Conservation (phyloP, 495 filamentous ascomycete species). For the Talaromyces trachyspermus region DNA sequence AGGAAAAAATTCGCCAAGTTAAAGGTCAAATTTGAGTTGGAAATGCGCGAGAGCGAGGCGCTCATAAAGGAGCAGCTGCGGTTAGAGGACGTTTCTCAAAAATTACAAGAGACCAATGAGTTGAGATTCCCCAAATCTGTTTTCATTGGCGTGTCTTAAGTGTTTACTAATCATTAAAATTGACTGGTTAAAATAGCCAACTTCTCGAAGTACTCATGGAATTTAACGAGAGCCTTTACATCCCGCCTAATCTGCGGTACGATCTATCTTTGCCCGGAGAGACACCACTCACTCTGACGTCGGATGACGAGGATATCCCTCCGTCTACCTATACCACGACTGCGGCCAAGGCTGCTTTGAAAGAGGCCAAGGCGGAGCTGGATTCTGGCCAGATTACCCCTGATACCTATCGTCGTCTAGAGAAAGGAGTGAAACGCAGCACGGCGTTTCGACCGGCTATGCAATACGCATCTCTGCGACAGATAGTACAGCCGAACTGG, state of each 20-base stretch:
- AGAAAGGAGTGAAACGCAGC: conserved; percentile 31
- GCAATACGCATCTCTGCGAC: conserved; percentile 25
- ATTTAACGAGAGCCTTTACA: conserved; percentile 69
- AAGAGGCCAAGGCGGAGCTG: conserved; percentile 38
- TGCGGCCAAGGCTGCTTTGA: conserved; percentile 30
- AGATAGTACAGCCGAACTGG: conserved; percentile 23
- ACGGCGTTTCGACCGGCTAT: conserved; percentile 31
- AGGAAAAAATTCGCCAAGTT: conserved; percentile 97
- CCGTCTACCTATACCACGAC: conserved; percentile 30
- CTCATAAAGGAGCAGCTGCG: conserved; percentile 72
- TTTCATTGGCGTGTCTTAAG: too few relatives aligned
- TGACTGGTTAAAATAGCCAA: conserved; percentile 42
- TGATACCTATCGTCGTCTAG: conserved; percentile 30
- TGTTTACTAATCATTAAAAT: neutral
- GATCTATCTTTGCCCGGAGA: conserved; percentile 42
- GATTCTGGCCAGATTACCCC: conserved; percentile 32
- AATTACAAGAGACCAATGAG: conserved; percentile 86
- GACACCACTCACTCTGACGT: conserved; percentile 27
- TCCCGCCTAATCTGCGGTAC: conserved; percentile 68
- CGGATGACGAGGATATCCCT: conserved; percentile 30
- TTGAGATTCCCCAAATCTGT: conserved; percentile 24
- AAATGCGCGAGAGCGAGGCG: conserved; percentile 70
- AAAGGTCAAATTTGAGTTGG: conserved; percentile 74
- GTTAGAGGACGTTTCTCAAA: conserved; percentile 63
- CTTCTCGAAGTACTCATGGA: conserved; percentile 80